phyloP scores from a whole-genome alignment of 768 basidiomycete genomes.

The Udeniomyces megalosporus region DNA sequence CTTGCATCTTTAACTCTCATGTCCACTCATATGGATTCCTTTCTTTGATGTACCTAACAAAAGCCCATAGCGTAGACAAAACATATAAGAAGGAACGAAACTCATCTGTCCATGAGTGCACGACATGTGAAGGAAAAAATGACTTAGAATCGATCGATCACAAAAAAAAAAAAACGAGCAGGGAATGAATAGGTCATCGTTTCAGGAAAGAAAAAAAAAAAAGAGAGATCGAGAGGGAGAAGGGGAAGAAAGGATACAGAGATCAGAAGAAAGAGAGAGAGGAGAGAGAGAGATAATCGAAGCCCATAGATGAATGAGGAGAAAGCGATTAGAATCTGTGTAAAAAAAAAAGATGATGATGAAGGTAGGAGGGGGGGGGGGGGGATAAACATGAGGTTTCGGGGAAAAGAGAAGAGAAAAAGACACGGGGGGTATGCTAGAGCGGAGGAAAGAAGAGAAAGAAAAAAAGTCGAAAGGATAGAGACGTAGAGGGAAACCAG shows the following conservation, averaged over 20 bases:
- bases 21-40: conserved; percentile 12
- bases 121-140: not conserved
- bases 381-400: not conserved
- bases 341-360: not conserved
- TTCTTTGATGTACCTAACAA: conserved; percentile 9
- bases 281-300: not conserved
- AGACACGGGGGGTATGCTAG: not conserved
- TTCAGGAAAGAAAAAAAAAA: not conserved
- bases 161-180: not conserved
- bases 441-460: not conserved
- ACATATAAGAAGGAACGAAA: too few species aligned
- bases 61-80: too few species aligned
- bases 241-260: not conserved
- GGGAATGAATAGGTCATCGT: not conserved
- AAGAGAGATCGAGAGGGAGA: not conserved
- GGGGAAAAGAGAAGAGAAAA: not conserved
- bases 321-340: not conserved
- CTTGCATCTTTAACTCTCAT: conserved; percentile 13
- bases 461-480: not conserved
- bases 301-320: not conserved
- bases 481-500: not conserved
- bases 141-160: not conserved
- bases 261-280: not conserved
- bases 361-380: not conserved
- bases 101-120: too few species aligned